phyloP scores from a whole-genome alignment of 257 asterid genomes.

The Salvia splendens region DNA sequence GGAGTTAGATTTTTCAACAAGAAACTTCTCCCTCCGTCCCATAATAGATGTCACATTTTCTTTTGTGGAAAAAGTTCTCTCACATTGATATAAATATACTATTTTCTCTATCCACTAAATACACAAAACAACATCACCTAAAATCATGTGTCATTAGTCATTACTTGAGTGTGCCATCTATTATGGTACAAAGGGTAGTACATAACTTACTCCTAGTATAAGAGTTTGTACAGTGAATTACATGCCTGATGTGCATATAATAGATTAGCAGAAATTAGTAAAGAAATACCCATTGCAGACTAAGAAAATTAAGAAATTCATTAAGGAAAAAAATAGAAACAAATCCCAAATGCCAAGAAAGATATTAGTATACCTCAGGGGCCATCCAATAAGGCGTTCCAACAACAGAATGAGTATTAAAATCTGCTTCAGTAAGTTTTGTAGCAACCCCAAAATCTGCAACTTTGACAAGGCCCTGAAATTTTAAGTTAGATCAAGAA shows the following conservation, averaged over 20 bases:
- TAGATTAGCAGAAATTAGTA: slow-evolving; percentile 1
- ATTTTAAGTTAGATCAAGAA: slow-evolving; percentile 41
- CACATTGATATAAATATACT: no score
- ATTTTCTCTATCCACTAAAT: no score
- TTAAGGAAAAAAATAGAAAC: neutral
- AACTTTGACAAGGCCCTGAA: slow-evolving; percentile 99
- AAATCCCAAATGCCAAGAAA: slow-evolving; percentile 16
- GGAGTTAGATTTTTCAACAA: neutral
- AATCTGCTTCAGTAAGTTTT: slow-evolving; percentile 91
- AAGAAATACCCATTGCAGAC: slow-evolving; percentile 11
- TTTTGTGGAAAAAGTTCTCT: no score
- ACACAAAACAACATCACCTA: no score
- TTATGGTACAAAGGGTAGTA: no score
- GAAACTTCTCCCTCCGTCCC: neutral
- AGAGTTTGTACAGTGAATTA: neutral
- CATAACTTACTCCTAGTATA: neutral
- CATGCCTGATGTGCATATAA: neutral
- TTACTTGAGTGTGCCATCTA: no score
- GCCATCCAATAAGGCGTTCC: slow-evolving; percentile 99
- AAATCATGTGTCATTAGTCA: no score
- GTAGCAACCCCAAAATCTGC: slow-evolving; percentile 99
- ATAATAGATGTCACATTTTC: no score
- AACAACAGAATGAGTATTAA: slow-evolving; percentile 92
- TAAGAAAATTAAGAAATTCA: slow-evolving; percentile 21
- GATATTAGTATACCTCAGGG: slow-evolving; percentile 72